Evolutionary conservation across 2,329 filamentous ascomycete species (phyloP).

Genomic region (Penicillium sp.): DNA sequence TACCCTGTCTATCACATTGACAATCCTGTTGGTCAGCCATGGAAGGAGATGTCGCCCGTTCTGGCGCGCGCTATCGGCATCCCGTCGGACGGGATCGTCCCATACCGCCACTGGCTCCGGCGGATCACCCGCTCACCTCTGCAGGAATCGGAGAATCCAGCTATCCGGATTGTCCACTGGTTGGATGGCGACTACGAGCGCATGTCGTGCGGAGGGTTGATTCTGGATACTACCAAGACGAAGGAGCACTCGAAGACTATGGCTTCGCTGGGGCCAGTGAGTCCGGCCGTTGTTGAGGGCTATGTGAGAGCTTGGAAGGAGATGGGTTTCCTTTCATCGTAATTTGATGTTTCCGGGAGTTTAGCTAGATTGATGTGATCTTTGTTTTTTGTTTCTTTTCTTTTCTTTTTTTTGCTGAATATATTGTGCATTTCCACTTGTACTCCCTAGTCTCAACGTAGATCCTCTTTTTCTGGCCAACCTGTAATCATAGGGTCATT

Average conservation of each 20-base stretch:
- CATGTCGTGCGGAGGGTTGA: constrained; percentile 17
- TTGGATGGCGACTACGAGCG: constrained; percentile 14
- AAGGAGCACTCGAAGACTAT: constrained; percentile 7
- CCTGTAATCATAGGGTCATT: too few relatives aligned
- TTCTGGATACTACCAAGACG: constrained; percentile 10
- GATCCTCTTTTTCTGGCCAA: too few relatives aligned
- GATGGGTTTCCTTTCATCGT: constrained; percentile 1
- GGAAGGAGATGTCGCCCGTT: constrained; percentile 11
- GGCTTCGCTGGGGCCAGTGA: neutral
- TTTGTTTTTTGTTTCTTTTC: neutral
- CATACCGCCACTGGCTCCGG: constrained; percentile 1
- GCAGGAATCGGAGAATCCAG: constrained; percentile 14
- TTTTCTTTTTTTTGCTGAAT: too few relatives aligned
- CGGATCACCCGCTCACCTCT: neutral
- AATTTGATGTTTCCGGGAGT: neutral
- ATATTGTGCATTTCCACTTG: too few relatives aligned
- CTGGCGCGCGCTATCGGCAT: constrained; percentile 10
- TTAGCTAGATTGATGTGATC: neutral
- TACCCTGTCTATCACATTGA: constrained; percentile 19
- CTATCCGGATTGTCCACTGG: constrained; percentile 5
- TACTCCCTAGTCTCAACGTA: too few relatives aligned
- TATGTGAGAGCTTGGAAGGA: constrained; percentile 3
- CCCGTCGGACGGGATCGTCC: neutral
- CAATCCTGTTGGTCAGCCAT: constrained; percentile 15
- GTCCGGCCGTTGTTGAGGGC: neutral